Base-by-base conservation (phyloP, 257 asterid species). In the Penstemon eatonii region DNA sequence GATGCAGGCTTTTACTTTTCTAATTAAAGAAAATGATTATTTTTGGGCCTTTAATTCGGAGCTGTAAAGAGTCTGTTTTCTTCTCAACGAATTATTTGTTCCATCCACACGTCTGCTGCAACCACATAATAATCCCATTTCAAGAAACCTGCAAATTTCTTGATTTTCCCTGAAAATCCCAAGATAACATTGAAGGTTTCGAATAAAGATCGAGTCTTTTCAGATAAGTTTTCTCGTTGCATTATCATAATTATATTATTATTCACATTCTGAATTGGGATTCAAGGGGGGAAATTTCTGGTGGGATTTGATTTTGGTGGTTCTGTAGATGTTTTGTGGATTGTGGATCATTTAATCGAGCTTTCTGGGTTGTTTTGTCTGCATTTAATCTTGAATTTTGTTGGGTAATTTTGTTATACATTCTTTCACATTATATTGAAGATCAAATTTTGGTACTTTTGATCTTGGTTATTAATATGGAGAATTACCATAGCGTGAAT, bases 391-490 rank as follows among this genome's bases (percentile, higher is more conserved):
- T 10, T 15, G 52, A 51, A 44, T 66, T 78, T 50, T 42, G 33
- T 39, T 60, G 9, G 45, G 53, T 15, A 4, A 36, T 55, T 52
- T 53, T 67, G 59, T 63, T 53, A 65, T 68, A 60, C 55, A 33
- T 39, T 56, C 11, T 58, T 47, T 73, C 68, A 67, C 65, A 45
- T 63, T 63, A 50, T 61, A 41, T 65, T 44, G 69, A 66, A 10
- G 38, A 13, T 38, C 73, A 70, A 75, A 64, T 45, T 69, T 68
- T 59, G 9, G 74, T 41, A 50, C 33, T 67, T 68, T 82, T 73
- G 78, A 68, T 52, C 64, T 74, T 68, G 71, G 76, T 72, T 57
- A 60, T 80, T 15, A 75, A 11, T 5, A 91, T 91, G 97, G 92
- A 90, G 77, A 88, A 83, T 70, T 81, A 25, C 33, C 33, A 84